Conservation (phyloP, 192 early-diverging fungal genomes). For the Gryganskiella cystojenkinii region DNA sequence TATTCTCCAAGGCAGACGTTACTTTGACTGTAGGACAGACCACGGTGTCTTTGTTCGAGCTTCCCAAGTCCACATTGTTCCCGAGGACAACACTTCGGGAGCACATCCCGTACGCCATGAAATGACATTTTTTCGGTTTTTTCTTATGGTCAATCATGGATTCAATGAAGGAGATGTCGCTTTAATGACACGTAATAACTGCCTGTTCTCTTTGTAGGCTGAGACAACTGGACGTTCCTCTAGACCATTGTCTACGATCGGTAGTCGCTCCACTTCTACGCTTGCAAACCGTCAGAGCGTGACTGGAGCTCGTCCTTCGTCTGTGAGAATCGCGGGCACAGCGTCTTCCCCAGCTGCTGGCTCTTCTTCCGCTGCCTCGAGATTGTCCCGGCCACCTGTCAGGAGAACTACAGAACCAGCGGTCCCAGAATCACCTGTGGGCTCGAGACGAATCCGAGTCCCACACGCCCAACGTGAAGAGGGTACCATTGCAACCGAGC, state of each 20-base stretch:
- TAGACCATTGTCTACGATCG: conserved; percentile 12
- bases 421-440: conserved; percentile 14
- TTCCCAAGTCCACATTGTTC: conserved; percentile 62
- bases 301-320: conserved; percentile 7
- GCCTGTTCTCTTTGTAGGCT: background rate
- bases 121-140: no score
- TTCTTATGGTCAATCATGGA: no score
- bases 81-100: conserved; percentile 2
- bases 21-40: conserved; percentile 79
- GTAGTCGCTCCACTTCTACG: background rate
- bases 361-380: conserved; percentile 11
- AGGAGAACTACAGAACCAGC: conserved; percentile 8
- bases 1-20: conserved; percentile 76
- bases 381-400: conserved; percentile 22
- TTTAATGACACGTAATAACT: no score
- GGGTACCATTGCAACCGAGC: background rate
- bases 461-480: conserved; percentile 28
- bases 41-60: conserved; percentile 85
- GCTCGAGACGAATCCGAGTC: conserved; percentile 19
- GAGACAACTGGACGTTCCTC: conserved; percentile 1
- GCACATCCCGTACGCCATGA: no score
- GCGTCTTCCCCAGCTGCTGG: background rate
- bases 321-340: background rate
- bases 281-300: background rate
- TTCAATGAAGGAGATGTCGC: no score